Base-by-base conservation (phyloP, 1,284 basidiomycete genomes). In the Tylopilus orsonianus region DNA sequence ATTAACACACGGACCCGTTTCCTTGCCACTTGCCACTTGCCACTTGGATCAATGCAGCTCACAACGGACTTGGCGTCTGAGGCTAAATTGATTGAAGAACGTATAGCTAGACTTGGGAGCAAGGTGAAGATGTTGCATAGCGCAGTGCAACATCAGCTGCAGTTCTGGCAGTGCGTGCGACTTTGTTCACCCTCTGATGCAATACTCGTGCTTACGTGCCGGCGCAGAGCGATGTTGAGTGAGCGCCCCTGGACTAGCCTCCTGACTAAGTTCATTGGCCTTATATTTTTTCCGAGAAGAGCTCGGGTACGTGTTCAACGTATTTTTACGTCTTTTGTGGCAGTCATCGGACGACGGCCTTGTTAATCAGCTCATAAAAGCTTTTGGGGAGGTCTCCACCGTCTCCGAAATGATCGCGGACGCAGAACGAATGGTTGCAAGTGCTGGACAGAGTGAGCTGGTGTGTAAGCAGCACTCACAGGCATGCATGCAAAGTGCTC, bases 31-130 rank as follows among this genome's bases (percentile, higher is more conserved):
- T n/a, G n/a, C n/a, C n/a, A n/a, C n/a, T n/a, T n/a, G n/a, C 14
- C 20, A 16, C 16, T 9, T 3, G 2, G 3, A 10, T 22, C 9
- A 22, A 16, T 35, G 10, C 18, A 52, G 52, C 38, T 55, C 13
- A 22, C 46, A 19, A 57, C 52, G 2, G 56, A 55, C 20, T 41
- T 58, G 10, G 46, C 47, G 2, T 55, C 52, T 29, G 41, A 55
- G 34, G 19, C 52, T 8, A 2, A 24, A 14, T 2, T 16, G 27
- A 46, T 47, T 5, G 56, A 52, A 39, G 34, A 44, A 19, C 41
- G 52, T 6, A 36, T 55, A 1, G 37, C 44, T 4, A 44, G 9
- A 20, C 44, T 47, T 1, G 20, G 19, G 35, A 23, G 44, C 14
- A 44, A 47, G 35, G 12, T 41, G 14, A 14, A 20, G n/a, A 1